Percentiles rank a stretch among this genome's conserved stretches.
Evolutionary conservation across 495 filamentous ascomycete genomes (phyloP).

Genomic region (Cenococcum geophilum): DNA sequence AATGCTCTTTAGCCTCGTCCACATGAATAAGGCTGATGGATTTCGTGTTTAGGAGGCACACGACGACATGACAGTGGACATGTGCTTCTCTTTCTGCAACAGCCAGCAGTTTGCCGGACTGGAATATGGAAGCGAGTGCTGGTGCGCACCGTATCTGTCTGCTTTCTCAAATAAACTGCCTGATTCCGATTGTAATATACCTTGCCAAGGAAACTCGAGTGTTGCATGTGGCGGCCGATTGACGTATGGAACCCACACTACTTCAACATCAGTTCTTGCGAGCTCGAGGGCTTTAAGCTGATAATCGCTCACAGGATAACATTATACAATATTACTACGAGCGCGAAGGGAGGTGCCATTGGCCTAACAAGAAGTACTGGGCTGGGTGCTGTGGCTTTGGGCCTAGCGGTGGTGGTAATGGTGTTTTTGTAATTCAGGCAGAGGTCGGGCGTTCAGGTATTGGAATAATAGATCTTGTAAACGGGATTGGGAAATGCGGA

Average conservation of each 20-base stretch:
- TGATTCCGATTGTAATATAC: not conserved
- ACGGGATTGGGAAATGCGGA: not conserved
- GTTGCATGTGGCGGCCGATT: not conserved
- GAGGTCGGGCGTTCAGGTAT: not conserved
- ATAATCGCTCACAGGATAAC: not conserved
- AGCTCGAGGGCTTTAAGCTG: not conserved
- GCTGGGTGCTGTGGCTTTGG: not conserved
- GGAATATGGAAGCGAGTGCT: constrained; percentile 2
- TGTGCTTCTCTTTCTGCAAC: constrained; percentile 3
- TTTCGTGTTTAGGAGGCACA: not conserved
- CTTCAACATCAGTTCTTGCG: not conserved
- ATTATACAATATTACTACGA: not conserved
- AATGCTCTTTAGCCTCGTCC: not conserved
- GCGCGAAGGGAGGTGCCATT: not conserved
- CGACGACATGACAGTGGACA: not conserved
- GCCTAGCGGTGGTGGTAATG: not conserved
- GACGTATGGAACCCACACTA: not conserved
- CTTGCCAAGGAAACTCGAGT: not conserved
- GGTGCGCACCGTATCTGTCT: not conserved
- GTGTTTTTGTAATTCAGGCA: not conserved
- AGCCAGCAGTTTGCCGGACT: not conserved
- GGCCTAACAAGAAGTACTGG: not conserved
- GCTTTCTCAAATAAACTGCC: not conserved
- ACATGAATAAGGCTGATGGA: not conserved
- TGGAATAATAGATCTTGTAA: not conserved